phyloP scores from a whole-genome alignment of 345 rosid species.

The Odontarrhena argentea region DNA sequence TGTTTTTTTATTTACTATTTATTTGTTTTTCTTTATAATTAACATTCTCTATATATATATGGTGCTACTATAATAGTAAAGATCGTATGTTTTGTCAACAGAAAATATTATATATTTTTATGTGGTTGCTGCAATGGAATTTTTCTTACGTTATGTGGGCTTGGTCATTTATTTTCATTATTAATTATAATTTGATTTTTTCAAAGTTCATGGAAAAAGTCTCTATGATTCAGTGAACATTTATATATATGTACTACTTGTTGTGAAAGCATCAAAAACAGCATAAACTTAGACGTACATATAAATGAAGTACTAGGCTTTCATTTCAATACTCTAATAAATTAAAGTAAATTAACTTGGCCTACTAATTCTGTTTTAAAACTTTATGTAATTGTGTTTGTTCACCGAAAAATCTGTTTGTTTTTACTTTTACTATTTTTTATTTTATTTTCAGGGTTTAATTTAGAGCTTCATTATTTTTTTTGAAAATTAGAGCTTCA shows the following conservation, averaged over 20 bases:
- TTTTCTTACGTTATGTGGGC: not conserved
- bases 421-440: not conserved
- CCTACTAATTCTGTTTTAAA: too few species aligned
- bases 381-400: not conserved
- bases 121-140: not conserved
- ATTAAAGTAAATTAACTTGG: too few species aligned
- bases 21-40: not conserved
- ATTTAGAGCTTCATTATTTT: not conserved
- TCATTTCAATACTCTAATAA: too few species aligned
- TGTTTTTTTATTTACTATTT: constrained; percentile 31
- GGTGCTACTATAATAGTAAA: constrained; percentile 26
- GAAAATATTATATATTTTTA: not conserved
- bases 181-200: not conserved
- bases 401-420: not conserved
- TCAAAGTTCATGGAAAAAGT: not conserved
- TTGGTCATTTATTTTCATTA: not conserved
- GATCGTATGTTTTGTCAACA: not conserved
- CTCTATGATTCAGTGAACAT: not conserved
- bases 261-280: not conserved
- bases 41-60: constrained; percentile 9
- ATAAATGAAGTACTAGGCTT: too few species aligned
- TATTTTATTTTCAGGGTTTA: too few species aligned
- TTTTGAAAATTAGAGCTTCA: not conserved
- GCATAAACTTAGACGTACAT: not conserved
- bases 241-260: not conserved